Evolutionary conservation across 257 asterid species (phyloP).

Genomic region (Leonotis leonurus): DNA sequence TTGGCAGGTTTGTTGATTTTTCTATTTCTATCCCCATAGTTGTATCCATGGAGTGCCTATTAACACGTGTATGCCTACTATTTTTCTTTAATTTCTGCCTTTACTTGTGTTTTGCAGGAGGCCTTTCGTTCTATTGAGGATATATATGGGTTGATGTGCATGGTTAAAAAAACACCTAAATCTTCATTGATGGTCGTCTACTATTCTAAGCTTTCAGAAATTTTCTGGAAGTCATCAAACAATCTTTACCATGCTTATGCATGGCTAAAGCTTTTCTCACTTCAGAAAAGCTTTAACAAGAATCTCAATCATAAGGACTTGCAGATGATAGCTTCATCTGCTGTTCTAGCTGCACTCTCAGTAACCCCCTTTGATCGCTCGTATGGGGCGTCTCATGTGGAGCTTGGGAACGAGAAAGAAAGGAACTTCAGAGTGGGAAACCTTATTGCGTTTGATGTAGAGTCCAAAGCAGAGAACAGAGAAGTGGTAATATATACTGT

Average conservation of each 20-base stretch:
- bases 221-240: conserved; percentile 83
- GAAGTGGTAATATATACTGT: conserved; percentile 15
- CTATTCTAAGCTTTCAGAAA: conserved; percentile 80
- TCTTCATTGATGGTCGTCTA: conserved; percentile 76
- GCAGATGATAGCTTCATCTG: conserved; percentile 35
- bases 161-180: conserved; percentile 85
- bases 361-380: conserved; percentile 72
- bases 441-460: conserved; percentile 21
- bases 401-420: conserved; percentile 83
- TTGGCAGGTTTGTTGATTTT: conserved; percentile 69
- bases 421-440: conserved; percentile 51
- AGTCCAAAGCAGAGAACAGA: conserved; percentile 17
- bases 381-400: conserved; percentile 66
- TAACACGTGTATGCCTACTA: background rate
- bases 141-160: conserved; percentile 73
- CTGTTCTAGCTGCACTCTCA: conserved; percentile 81
- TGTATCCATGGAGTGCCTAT: background rate
- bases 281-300: conserved; percentile 77
- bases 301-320: conserved; percentile 84
- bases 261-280: conserved; percentile 90
- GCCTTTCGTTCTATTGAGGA: conserved; percentile 93
- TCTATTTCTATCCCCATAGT: background rate
- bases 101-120: conserved; percentile 42
- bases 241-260: conserved; percentile 96
- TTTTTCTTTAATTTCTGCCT: background rate